Conservation (phyloP, 768 basidiomycete species). For the Phylloporus sp. region DNA sequence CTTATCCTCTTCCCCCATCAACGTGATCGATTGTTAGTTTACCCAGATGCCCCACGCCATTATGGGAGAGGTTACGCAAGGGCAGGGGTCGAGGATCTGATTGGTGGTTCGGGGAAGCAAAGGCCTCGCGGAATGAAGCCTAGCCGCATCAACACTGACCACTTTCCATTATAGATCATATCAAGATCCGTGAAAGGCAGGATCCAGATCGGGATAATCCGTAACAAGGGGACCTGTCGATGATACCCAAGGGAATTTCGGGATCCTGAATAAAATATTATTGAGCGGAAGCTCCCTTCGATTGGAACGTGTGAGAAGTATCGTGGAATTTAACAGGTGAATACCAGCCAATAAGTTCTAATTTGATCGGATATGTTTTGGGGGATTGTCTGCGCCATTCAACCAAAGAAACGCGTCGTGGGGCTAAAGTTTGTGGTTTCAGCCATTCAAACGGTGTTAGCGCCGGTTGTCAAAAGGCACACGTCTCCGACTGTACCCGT, state of each 20-base stretch:
- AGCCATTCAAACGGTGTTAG: background rate
- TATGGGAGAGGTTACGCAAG: slow-evolving; percentile 19
- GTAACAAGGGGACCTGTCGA: background rate
- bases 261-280: background rate
- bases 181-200: slow-evolving; percentile 10
- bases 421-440: background rate
- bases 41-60: slow-evolving; percentile 2
- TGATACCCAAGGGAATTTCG: background rate
- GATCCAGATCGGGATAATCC: slow-evolving; percentile 9
- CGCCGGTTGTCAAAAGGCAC: slow-evolving; percentile 17
- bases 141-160: slow-evolving; percentile 1
- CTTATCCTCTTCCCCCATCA: slow-evolving; percentile 5
- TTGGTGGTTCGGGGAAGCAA: slow-evolving; percentile 9
- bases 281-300: background rate
- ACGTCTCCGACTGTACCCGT: slow-evolving; percentile 14
- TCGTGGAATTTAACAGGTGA: background rate
- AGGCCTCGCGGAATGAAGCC: slow-evolving; percentile 20
- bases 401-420: background rate
- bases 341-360: background rate
- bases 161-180: slow-evolving; percentile 22
- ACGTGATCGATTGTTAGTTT: slow-evolving; percentile 1
- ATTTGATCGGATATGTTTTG: background rate
- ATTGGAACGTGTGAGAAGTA: background rate
- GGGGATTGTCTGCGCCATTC: background rate
- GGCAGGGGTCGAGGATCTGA: slow-evolving; percentile 1